Conservation (phyloP, 371 early-diverging fungal species). For the Mortierella sp. region DNA sequence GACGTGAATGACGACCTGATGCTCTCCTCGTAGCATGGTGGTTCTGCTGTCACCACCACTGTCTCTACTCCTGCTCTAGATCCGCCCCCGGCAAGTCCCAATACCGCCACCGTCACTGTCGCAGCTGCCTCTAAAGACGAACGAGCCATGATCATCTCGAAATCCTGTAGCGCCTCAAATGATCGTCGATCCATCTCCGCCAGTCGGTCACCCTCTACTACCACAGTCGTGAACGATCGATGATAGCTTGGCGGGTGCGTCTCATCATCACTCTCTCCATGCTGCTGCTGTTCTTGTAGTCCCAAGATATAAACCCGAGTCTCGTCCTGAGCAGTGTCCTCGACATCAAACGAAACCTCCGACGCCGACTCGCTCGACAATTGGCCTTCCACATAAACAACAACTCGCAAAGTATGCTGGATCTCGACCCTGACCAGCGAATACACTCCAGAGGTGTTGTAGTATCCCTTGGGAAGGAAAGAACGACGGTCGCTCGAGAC, state of each 20-base stretch:
- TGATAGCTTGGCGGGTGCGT: conserved; percentile 23
- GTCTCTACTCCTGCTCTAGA: background rate
- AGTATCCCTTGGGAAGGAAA: conserved; percentile 13
- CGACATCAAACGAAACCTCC: background rate
- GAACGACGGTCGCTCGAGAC: background rate
- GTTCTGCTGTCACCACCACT: background rate
- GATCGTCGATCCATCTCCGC: conserved; percentile 26
- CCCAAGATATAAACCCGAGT: conserved; percentile 4
- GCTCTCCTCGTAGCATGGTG: conserved; percentile 22
- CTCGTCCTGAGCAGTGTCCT: conserved; percentile 13
- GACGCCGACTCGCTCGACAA: background rate
- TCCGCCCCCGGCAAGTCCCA: background rate
- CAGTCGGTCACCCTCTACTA: conserved; percentile 16
- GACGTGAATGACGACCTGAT: conserved; percentile 11
- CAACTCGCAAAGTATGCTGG: conserved; percentile 12
- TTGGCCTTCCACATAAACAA: conserved; percentile 10
- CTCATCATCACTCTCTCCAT: background rate
- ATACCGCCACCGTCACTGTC: background rate
- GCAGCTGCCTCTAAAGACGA: background rate
- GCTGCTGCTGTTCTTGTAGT: conserved; percentile 13
- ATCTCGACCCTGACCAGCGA: conserved; percentile 1
- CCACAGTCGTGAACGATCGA: conserved; percentile 19
- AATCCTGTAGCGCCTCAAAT: conserved; percentile 18
- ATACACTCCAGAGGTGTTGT: conserved; percentile 11
- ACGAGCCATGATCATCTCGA: background rate